Evolutionary conservation across 768 basidiomycete genomes (phyloP).

Genomic region (Tylopilus rubrobrunneus): DNA sequence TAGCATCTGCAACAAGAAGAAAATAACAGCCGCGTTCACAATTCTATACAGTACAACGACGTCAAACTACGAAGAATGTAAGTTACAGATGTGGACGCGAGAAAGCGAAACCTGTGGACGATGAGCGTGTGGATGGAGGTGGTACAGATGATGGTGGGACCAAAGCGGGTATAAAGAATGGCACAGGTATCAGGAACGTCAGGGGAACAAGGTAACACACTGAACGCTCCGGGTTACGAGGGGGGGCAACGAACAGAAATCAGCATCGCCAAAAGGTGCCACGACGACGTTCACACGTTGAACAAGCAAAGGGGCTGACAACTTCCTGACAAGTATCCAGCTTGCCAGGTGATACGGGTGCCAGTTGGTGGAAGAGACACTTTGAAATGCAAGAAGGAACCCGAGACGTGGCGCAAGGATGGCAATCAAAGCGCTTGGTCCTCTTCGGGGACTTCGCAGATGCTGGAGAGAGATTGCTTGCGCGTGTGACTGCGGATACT

Average conservation of each 20-base stretch:
- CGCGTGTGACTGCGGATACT: slow-evolving; percentile 31
- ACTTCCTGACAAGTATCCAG: slow-evolving; percentile 16
- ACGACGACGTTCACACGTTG: slow-evolving; percentile 13
- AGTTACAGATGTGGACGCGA: slow-evolving; percentile 18
- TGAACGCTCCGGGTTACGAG: slow-evolving; percentile 13
- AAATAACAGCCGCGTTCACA: neutral
- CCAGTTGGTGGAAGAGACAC: neutral
- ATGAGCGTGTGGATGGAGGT: slow-evolving; percentile 19
- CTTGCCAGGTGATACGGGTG: slow-evolving; percentile 16
- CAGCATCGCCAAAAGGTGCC: slow-evolving; percentile 19
- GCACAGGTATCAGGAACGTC: slow-evolving; percentile 31
- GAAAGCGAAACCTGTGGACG: slow-evolving; percentile 12
- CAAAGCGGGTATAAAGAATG: slow-evolving; percentile 26
- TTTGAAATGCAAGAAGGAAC: neutral
- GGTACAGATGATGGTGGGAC: slow-evolving; percentile 25
- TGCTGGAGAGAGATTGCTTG: slow-evolving; percentile 30
- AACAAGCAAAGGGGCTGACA: slow-evolving; percentile 8
- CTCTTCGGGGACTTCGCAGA: slow-evolving; percentile 32
- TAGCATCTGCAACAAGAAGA: slow-evolving; percentile 8
- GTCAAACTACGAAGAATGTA: slow-evolving; percentile 3
- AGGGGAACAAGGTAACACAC: slow-evolving; percentile 13
- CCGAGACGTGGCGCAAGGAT: neutral
- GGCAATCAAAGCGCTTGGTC: slow-evolving; percentile 13
- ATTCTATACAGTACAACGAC: slow-evolving; percentile 17
- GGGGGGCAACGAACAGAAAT: slow-evolving; percentile 21